Conservation (phyloP, 768 basidiomycete species). For the Naematelia encephala region DNA sequence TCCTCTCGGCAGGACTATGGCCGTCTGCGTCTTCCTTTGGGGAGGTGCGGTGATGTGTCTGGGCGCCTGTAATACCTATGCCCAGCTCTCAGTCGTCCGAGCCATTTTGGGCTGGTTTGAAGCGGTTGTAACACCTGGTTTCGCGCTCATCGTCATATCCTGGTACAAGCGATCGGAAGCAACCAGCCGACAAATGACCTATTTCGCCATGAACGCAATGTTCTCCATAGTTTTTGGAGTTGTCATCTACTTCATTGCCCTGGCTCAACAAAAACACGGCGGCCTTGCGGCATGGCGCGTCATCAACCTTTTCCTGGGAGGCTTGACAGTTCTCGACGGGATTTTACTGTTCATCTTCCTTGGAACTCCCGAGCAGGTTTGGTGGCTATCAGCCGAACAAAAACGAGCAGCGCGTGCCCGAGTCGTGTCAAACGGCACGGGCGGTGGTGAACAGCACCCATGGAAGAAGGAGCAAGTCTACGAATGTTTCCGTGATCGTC, state of each 20-base stretch:
- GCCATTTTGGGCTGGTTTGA: slow-evolving; percentile 26
- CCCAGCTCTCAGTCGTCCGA: too few relatives aligned
- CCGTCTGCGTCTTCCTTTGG: slow-evolving; percentile 1
- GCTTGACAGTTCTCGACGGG: slow-evolving; percentile 21
- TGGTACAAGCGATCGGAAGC: slow-evolving; percentile 21
- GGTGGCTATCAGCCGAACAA: slow-evolving; percentile 31
- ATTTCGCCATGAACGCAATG: slow-evolving; percentile 6
- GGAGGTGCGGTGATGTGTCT: too few relatives aligned
- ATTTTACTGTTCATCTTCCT: slow-evolving; percentile 30
- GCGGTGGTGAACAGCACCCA: slow-evolving; percentile 12
- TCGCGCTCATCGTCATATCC: slow-evolving; percentile 16
- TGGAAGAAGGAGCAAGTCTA: slow-evolving; percentile 29
- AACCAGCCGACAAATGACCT: neutral
- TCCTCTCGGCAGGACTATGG: neutral
- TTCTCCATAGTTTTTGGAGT: too few relatives aligned
- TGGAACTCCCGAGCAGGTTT: slow-evolving; percentile 34
- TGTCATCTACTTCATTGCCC: slow-evolving; percentile 22
- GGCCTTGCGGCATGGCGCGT: slow-evolving; percentile 23
- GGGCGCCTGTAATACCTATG: too few relatives aligned
- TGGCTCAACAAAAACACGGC: slow-evolving; percentile 1
- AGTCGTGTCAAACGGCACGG: slow-evolving; percentile 21
- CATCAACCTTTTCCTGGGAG: slow-evolving; percentile 35
- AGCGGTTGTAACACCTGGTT: slow-evolving; percentile 18
- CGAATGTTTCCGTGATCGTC: slow-evolving; percentile 23
- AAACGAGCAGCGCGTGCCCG: slow-evolving; percentile 28